Percentiles rank a stretch among this genome's conserved stretches.
Evolutionary conservation across 805 yeast species (phyloP).

Genomic region (Ogataea minuta): DNA sequence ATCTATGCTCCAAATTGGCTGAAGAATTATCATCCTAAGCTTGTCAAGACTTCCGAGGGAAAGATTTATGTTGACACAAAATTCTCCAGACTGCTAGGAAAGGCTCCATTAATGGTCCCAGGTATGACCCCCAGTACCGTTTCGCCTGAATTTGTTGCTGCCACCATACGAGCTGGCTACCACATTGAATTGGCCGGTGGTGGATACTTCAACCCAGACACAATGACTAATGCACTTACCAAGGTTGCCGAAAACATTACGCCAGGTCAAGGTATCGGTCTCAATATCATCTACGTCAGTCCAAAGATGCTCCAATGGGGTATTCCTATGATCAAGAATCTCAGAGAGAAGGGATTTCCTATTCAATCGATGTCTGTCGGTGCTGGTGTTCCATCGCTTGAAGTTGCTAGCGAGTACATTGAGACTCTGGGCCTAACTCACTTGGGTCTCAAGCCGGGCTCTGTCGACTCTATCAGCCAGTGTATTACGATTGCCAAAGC

Average conservation of each 20-base stretch:
- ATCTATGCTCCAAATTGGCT: conserved; percentile 92
- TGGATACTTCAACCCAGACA: conserved; percentile 80
- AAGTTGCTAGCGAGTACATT: conserved; percentile 95
- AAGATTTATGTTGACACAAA: conserved; percentile 88
- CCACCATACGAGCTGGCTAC: conserved; percentile 93
- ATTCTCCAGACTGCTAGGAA: conserved; percentile 86
- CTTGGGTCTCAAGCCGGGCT: conserved; percentile 96
- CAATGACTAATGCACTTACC: conserved; percentile 73
- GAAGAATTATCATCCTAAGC: conserved; percentile 79
- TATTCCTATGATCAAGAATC: conserved; percentile 86
- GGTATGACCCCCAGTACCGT: conserved; percentile 99
- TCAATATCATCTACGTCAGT: conserved; percentile 91
- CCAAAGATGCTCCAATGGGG: conserved; percentile 99
- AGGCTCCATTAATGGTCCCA: conserved; percentile 95
- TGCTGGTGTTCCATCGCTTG: conserved; percentile 99
- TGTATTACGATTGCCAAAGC: conserved; percentile 89
- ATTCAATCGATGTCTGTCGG: conserved; percentile 95
- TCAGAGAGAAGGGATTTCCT: conserved; percentile 92
- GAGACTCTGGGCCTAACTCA: conserved; percentile 89
- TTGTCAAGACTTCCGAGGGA: conserved; percentile 70
- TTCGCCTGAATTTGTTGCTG: conserved; percentile 89
- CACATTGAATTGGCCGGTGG: conserved; percentile 99
- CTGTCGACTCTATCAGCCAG: conserved; percentile 86
- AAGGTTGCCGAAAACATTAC: conserved; percentile 63
- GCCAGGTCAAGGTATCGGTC: conserved; percentile 88